phyloP scores from a whole-genome alignment of 352 stramenopile species.

The Pythium plurisporium region DNA sequence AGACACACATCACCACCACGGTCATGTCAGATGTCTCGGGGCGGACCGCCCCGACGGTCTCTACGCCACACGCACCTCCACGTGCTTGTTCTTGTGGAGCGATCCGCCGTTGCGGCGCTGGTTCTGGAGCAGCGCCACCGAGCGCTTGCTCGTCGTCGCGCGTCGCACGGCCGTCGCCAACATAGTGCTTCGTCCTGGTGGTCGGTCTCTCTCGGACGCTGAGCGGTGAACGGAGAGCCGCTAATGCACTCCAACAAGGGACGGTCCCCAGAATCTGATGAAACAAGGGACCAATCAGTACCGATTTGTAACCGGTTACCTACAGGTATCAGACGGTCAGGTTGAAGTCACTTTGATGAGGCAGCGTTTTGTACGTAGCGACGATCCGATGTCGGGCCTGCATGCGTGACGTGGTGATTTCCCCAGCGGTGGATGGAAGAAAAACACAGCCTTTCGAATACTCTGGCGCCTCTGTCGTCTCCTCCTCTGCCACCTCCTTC shows the following conservation, averaged over 20 bases:
- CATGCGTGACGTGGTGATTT: no score
- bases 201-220: background rate
- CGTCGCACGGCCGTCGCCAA: conserved; percentile 48
- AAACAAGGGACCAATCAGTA: background rate
- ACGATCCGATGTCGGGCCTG: no score
- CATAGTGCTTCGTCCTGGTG: conserved; percentile 22
- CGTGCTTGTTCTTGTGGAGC: conserved; percentile 80
- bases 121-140: conserved; percentile 44
- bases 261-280: background rate
- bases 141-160: conserved; percentile 31
- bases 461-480: background rate
- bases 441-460: background rate
- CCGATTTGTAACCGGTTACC: no score
- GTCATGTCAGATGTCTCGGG: no score
- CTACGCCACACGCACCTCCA: conserved; percentile 74
- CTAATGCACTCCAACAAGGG: background rate
- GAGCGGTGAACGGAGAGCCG: background rate
- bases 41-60: no score
- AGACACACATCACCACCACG: background rate
- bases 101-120: conserved; percentile 73
- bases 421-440: background rate
- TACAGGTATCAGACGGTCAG: background rate
- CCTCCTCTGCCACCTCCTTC: background rate
- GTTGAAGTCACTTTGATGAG: background rate
- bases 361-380: no score